Evolutionary conservation across 2,329 filamentous ascomycete species (phyloP), one percentile per base, ranked within the genome.

Genomic region (Pseudogymnoascus sp.): DNA sequence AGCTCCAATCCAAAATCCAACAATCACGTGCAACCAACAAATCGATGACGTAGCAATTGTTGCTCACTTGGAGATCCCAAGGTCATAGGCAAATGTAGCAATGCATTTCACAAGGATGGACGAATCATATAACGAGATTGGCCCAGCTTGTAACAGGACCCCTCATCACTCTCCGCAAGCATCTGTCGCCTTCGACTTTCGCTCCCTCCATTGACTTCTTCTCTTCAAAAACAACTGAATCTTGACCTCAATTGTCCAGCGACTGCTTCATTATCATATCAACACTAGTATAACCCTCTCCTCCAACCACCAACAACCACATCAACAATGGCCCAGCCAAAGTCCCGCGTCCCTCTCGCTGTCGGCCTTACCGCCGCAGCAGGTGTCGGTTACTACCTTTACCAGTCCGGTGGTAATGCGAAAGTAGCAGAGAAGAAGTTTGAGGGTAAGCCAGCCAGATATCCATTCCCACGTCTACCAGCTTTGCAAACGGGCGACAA

Each of bases 371-470:
- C 81, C 65, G 86, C 84, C 68, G 88, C 83, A 34, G 85, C 84
- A 70, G 89, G 86, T 67, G 79, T 87, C 64, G 91, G 89, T 46
- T 97, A 96, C 82, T 97, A 97, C 81, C 84, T 97, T 67, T 99
- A 96, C 82, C 82, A 78, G 61, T 89, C 93, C 14, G 93, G 93
- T 66, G 93, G 93, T 64, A 84, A 86, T 75, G 82, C 91, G 61
- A 90, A 89, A 76, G 86, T 84, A 60, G 93, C 93, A n/a, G 86
- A 92, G 82, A 90, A 93, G 81, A 82, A 95, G 76, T 83, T 90
- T 69, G 90, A 96, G 80, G 84, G 93, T 96, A 79, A 53, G 86
- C 79, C 23, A 16, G 56, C 63, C 61, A 11, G 3, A 34, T 10
- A 56, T 18, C 25, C 60, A 44, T 21, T 34, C 16, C 42, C 16